Percentiles rank a stretch among this genome's conserved stretches.
Conservation (phyloP, 129 eudicot genomes). For the Artemisia annua region DNA sequence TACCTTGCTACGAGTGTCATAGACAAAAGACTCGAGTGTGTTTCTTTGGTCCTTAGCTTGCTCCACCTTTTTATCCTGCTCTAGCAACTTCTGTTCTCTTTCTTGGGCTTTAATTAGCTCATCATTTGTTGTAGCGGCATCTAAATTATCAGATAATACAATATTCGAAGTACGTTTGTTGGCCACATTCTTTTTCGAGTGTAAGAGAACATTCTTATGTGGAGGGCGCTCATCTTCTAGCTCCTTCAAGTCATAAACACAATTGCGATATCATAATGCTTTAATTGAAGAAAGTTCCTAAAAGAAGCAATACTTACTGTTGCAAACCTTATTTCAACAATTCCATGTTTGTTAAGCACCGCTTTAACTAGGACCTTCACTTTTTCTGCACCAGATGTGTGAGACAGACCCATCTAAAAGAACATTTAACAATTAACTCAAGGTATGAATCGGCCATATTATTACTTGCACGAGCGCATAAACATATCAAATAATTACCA, state of each 20-base stretch:
- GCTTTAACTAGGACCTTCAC: slow-evolving; percentile 23
- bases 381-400: slow-evolving; percentile 29
- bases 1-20: slow-evolving; percentile 74
- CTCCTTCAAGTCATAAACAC: slow-evolving; percentile 38
- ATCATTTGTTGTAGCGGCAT: slow-evolving; percentile 40
- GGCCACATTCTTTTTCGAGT: no score
- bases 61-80: slow-evolving; percentile 76
- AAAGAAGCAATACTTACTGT: slow-evolving; percentile 49
- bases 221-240: slow-evolving; percentile 38
- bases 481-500: slow-evolving; percentile 35
- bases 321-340: slow-evolving; percentile 51
- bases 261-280: slow-evolving; percentile 2
- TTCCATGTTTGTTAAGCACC: slow-evolving; percentile 62
- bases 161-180: no score
- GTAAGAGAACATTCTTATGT: slow-evolving; percentile 20
- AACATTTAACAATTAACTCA: neutral
- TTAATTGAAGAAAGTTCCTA: neutral
- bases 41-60: slow-evolving; percentile 78
- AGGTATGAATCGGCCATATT: neutral
- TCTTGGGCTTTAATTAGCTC: slow-evolving; percentile 65
- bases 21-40: slow-evolving; percentile 70
- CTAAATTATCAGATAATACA: slow-evolving; percentile 24
- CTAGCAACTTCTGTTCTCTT: slow-evolving; percentile 48
- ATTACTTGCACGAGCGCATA: neutral
- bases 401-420: slow-evolving; percentile 59